A percentile compares a stretch with the other conserved stretches of the same genome.
These are phyloP conservation scores for Camelina neglecta DNA, from an alignment of 345 rosid genomes.

Conservation along the genomic window DNA sequence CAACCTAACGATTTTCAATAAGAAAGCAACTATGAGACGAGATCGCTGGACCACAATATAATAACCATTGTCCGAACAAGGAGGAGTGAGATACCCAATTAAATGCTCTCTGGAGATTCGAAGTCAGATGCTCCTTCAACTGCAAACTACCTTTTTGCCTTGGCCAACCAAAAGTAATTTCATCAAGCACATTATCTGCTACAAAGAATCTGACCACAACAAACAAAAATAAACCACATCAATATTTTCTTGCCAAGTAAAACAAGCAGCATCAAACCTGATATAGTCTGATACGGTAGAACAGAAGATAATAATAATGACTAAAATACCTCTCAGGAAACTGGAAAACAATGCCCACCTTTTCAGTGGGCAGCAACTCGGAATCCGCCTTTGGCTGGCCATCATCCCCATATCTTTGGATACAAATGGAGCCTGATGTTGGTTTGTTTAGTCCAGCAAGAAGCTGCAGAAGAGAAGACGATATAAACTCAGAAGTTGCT, in stretches of 20 bases:
- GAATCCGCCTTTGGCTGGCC: conserved; percentile 57
- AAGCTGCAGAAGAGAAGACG: conserved; percentile 54
- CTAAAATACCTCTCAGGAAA: conserved; percentile 84
- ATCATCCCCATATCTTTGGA: conserved; percentile 65
- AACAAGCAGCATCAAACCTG: conserved; percentile 18
- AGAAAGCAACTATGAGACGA: conserved; percentile 13
- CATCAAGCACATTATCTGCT: conserved; percentile 86
- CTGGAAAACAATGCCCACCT: conserved; percentile 92
- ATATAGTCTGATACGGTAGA: conserved; percentile 21
- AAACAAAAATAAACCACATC: background rate
- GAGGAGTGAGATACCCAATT: conserved; percentile 64
- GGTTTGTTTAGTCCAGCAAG: conserved; percentile 91
- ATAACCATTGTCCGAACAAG: conserved; percentile 15
- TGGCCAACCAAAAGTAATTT: conserved; percentile 94
- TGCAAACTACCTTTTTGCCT: conserved; percentile 70
- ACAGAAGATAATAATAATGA: conserved; percentile 1
- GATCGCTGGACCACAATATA: conserved; percentile 20
- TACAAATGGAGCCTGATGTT: conserved; percentile 78
- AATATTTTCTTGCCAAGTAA: background rate
- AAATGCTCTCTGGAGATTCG: conserved; percentile 84
- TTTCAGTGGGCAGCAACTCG: conserved; percentile 61
- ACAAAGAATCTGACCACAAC: conserved; percentile 67
- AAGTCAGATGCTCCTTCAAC: conserved; percentile 65
- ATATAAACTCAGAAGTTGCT: conserved; percentile 12
- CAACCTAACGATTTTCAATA: conserved; percentile 63